phyloP scores from a whole-genome alignment of 805 yeast species.

The Candida khao-thaluensis region DNA sequence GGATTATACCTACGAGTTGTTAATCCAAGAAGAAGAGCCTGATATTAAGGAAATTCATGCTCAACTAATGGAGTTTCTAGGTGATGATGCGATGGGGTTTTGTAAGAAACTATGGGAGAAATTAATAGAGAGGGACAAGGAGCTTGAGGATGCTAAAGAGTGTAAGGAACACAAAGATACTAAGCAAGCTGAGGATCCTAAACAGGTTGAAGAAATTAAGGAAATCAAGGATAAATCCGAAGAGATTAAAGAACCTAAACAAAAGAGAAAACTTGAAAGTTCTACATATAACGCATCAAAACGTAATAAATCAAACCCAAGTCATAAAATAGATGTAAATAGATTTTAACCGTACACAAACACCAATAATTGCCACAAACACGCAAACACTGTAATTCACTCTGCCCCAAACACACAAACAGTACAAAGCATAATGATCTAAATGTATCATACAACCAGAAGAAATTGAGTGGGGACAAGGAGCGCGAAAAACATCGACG shows the following conservation, averaged over 20 bases:
- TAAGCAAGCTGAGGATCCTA: constrained; percentile 1
- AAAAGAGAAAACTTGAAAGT: neutral
- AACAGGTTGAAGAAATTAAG: neutral
- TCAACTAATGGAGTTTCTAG: constrained; percentile 48
- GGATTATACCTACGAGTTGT: constrained; percentile 45
- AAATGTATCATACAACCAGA: too few relatives aligned
- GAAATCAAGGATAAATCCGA: too few relatives aligned
- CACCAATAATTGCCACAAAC: neutral
- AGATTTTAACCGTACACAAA: constrained; percentile 2
- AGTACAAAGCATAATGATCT: too few relatives aligned
- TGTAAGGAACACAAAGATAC: neutral
- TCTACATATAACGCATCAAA: constrained; percentile 7
- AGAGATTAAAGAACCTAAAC: neutral
- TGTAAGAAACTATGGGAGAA: constrained; percentile 46
- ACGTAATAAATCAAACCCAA: constrained; percentile 1
- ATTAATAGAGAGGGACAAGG: constrained; percentile 40
- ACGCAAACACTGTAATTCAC: neutral
- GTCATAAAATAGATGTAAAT: constrained; percentile 2
- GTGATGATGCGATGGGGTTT: constrained; percentile 33
- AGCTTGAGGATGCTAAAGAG: neutral
- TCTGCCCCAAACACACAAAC: too few relatives aligned
- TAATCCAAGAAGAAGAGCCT: constrained; percentile 33
- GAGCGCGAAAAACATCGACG: too few relatives aligned
- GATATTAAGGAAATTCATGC: constrained; percentile 40
- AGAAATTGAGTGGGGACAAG: too few relatives aligned